phyloP scores from a whole-genome alignment of 306 rosid species.

The Lupinus albus region DNA sequence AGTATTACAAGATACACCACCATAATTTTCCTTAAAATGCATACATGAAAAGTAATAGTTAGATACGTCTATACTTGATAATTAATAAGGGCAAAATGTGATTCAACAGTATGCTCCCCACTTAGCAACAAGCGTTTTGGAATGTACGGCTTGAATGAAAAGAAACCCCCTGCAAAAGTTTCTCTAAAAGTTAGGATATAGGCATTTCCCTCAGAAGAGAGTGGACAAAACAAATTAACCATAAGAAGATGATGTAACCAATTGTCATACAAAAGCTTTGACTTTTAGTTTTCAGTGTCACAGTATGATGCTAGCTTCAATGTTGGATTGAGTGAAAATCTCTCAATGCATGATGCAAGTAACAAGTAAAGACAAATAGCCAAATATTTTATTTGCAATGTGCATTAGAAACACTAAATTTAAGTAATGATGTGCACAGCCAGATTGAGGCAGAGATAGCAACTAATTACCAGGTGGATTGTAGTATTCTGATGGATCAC shows the following conservation, averaged over 20 bases:
- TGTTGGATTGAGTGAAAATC: neutral
- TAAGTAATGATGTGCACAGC: conserved; percentile 18
- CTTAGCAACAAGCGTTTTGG: conserved; percentile 71
- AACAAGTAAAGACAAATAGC: conserved; percentile 29
- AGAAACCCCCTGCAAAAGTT: conserved; percentile 81
- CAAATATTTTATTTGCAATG: conserved; percentile 21
- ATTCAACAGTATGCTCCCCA: conserved; percentile 71
- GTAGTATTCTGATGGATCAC: conserved; percentile 86
- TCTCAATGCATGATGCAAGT: conserved; percentile 14
- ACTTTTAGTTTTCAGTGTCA: conserved; percentile 30
- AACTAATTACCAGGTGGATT: conserved; percentile 70
- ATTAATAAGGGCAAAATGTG: conserved; percentile 88
- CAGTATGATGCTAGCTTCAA: conserved; percentile 30
- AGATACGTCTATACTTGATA: conserved; percentile 73
- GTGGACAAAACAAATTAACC: conserved; percentile 2
- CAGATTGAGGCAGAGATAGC: conserved; percentile 25
- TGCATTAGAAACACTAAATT: conserved; percentile 26
- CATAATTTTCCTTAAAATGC: conserved; percentile 36
- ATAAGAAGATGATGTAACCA: conserved; percentile 31
- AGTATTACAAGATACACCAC: conserved; percentile 36
- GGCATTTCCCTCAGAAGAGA: conserved; percentile 29
- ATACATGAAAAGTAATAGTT: conserved; percentile 42
- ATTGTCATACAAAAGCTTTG: conserved; percentile 22
- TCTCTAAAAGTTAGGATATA: conserved; percentile 35
- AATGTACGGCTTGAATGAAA: conserved; percentile 82